These are phyloP conservation scores for Mycena amicta DNA, from an alignment of 768 basidiomycete species.

Conservation along the genomic window DNA sequence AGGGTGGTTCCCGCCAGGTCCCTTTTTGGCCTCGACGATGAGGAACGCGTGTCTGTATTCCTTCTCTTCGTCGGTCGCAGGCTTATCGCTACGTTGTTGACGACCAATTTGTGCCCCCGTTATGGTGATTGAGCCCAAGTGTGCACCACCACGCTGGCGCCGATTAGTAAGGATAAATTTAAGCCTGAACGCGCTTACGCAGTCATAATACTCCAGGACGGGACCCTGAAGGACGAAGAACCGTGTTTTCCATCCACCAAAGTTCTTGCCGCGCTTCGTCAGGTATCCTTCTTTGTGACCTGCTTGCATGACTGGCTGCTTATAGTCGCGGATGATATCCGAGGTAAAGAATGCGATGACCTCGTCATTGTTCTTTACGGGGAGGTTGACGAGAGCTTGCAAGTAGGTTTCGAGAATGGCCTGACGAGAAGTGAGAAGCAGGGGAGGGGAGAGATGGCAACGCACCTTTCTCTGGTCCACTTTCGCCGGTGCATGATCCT, in stretches of 20 bases:
- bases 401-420: conserved; percentile 83
- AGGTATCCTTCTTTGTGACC: conserved; percentile 95
- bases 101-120: conserved; percentile 96
- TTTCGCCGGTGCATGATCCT: conserved; percentile 94
- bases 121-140: conserved; percentile 87
- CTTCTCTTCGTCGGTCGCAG: conserved; percentile 78
- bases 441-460: conserved; percentile 13
- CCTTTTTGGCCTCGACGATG: conserved; percentile 86
- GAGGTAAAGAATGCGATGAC: conserved; percentile 91
- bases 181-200: conserved; percentile 56
- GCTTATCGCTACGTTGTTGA: conserved; percentile 70
- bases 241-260: conserved; percentile 96
- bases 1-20: conserved; percentile 65
- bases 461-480: conserved; percentile 94
- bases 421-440: conserved; percentile 36
- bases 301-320: conserved; percentile 74
- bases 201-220: conserved; percentile 92
- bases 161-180: conserved; percentile 17
- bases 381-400: conserved; percentile 77
- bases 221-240: conserved; percentile 94
- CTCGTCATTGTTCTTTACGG: conserved; percentile 86
- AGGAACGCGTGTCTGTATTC: conserved; percentile 97
- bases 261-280: conserved; percentile 95
- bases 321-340: conserved; percentile 78
- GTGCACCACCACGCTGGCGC: conserved; percentile 81